Percentiles rank a stretch among this genome's conserved stretches.
phyloP scores from a whole-genome alignment of 257 asterid genomes.

The Pogostemon cablin region DNA sequence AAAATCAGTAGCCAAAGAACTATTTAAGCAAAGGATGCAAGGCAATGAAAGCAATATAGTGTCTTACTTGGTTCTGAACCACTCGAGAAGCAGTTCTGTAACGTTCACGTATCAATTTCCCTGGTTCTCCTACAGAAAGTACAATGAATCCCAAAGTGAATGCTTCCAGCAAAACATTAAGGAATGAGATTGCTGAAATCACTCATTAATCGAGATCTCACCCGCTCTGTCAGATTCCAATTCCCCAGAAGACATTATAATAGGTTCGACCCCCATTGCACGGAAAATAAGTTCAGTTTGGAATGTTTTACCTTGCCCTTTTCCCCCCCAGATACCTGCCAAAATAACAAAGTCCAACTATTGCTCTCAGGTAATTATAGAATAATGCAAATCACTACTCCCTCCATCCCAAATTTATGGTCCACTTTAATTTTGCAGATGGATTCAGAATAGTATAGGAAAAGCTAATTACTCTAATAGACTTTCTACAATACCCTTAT shows the following conservation, averaged over 20 bases:
- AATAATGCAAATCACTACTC: slow-evolving; percentile 15
- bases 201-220: slow-evolving; percentile 32
- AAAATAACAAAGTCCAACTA: slow-evolving; percentile 22
- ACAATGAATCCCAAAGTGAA: slow-evolving; percentile 31
- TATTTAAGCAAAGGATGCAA: slow-evolving; percentile 47
- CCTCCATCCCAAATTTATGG: background rate
- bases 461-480: background rate
- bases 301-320: slow-evolving; percentile 95
- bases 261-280: slow-evolving; percentile 86
- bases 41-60: slow-evolving; percentile 61
- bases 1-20: slow-evolving; percentile 3
- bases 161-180: background rate
- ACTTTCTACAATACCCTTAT: background rate
- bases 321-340: slow-evolving; percentile 95
- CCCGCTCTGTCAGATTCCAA: slow-evolving; percentile 98
- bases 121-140: slow-evolving; percentile 84
- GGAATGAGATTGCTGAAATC: background rate
- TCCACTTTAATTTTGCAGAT: background rate
- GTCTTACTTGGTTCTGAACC: slow-evolving; percentile 97
- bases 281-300: slow-evolving; percentile 93
- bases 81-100: slow-evolving; percentile 99
- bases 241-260: slow-evolving; percentile 97
- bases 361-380: slow-evolving; percentile 20
- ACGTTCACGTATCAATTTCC: slow-evolving; percentile 91
- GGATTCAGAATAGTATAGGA: background rate